Evolutionary conservation across 805 yeast genomes (phyloP).

Genomic region (Cyberlindnera lachancei): DNA sequence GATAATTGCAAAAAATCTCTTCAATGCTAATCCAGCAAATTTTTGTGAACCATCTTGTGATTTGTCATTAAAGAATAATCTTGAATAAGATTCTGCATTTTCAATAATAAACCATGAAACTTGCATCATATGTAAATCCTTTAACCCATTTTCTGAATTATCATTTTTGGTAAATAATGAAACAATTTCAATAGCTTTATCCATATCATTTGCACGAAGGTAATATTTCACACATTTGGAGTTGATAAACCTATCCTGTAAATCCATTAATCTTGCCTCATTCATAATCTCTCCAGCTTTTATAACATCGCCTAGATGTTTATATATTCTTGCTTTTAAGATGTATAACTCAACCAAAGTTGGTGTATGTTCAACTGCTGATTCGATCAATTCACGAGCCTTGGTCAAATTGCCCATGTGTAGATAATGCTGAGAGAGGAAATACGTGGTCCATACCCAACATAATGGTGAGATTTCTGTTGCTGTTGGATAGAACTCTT

Average conservation of each 20-base stretch:
- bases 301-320: slow-evolving; percentile 54
- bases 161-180: slow-evolving; percentile 84
- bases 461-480: slow-evolving; percentile 28
- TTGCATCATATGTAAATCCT: slow-evolving; percentile 83
- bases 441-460: slow-evolving; percentile 64
- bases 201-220: slow-evolving; percentile 65
- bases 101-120: slow-evolving; percentile 85
- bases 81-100: slow-evolving; percentile 72
- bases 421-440: slow-evolving; percentile 71
- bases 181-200: slow-evolving; percentile 65
- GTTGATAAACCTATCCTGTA: slow-evolving; percentile 88
- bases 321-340: slow-evolving; percentile 71
- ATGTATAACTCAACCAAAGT: slow-evolving; percentile 78
- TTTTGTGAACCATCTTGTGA: slow-evolving; percentile 31
- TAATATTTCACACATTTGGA: slow-evolving; percentile 81
- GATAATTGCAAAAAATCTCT: slow-evolving; percentile 62
- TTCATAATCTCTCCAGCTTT: slow-evolving; percentile 64
- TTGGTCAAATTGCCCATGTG: slow-evolving; percentile 41
- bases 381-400: slow-evolving; percentile 52
- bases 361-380: slow-evolving; percentile 68
- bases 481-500: slow-evolving; percentile 32
- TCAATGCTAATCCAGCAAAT: slow-evolving; percentile 66
- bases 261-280: slow-evolving; percentile 66
- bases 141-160: slow-evolving; percentile 71
- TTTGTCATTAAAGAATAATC: slow-evolving; percentile 43